Conservation (phyloP, 441 rosid genomes). For the Viola pubescens region DNA sequence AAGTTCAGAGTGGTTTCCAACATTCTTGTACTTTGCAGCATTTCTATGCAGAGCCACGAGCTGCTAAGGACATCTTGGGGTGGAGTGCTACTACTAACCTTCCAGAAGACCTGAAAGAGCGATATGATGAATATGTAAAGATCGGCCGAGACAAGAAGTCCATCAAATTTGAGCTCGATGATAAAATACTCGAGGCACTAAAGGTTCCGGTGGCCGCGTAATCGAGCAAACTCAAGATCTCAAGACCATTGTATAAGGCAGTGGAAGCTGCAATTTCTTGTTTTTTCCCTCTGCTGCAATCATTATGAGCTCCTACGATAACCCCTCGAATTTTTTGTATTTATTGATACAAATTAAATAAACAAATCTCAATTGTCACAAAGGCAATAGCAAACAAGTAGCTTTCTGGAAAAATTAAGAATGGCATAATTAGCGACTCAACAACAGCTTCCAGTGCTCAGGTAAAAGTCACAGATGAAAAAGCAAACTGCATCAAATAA, state of each 20-base stretch:
- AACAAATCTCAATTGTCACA: too few species aligned
- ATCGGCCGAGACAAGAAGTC: conserved; percentile 79
- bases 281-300: neutral
- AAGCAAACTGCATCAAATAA: conserved; percentile 2
- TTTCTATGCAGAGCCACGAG: conserved; percentile 87
- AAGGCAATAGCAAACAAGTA: too few species aligned
- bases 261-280: neutral
- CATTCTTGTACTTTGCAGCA: conserved; percentile 44
- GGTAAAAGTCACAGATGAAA: neutral
- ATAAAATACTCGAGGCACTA: conserved; percentile 66
- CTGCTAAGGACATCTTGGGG: conserved; percentile 75
- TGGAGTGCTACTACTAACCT: conserved; percentile 65
- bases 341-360: too few species aligned
- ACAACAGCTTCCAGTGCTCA: neutral
- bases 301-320: too few species aligned
- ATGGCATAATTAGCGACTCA: too few species aligned
- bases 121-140: conserved; percentile 65
- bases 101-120: conserved; percentile 79
- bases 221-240: conserved; percentile 5
- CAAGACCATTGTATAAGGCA: neutral
- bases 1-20: neutral
- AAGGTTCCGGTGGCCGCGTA: conserved; percentile 57
- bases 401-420: neutral
- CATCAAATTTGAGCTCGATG: conserved; percentile 64
- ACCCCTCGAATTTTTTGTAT: too few species aligned